A percentile compares a stretch with the other conserved stretches of the same genome.
Conservation (phyloP, 139 green algal species). For the Diplosphaera chodatii region DNA sequence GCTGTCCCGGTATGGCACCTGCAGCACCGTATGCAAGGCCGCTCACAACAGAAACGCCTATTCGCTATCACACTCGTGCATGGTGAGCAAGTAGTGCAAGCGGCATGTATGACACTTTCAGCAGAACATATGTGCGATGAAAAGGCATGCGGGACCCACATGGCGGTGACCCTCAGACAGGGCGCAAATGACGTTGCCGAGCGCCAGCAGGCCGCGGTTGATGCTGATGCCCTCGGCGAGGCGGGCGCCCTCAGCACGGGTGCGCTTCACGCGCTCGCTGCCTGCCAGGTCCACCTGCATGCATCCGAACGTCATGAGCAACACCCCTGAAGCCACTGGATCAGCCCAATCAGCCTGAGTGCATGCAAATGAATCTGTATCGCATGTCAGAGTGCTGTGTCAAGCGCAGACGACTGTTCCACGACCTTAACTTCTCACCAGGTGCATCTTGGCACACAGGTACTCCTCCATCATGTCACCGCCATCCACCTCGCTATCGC, state of each 20-base stretch:
- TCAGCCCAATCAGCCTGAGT: too few relatives aligned
- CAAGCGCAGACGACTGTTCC: too few relatives aligned
- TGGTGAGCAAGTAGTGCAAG: neutral
- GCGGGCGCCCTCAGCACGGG: conserved; percentile 74
- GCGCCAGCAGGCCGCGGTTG: conserved; percentile 83
- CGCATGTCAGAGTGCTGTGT: too few relatives aligned
- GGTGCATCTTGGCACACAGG: conserved; percentile 90
- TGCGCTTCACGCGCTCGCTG: conserved; percentile 90
- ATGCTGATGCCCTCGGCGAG: conserved; percentile 71
- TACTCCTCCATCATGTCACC: conserved; percentile 53
- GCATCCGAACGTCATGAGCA: too few relatives aligned
- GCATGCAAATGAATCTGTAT: too few relatives aligned
- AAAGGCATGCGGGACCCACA: too few relatives aligned
- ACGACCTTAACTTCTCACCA: conserved; percentile 44
- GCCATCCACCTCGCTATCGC: neutral
- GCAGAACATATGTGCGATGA: too few relatives aligned
- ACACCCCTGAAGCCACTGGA: too few relatives aligned
- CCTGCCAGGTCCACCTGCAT: conserved; percentile 75
- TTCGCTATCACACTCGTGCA: too few relatives aligned
- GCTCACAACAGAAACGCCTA: too few relatives aligned
- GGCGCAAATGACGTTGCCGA: conserved; percentile 96
- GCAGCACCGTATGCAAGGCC: too few relatives aligned
- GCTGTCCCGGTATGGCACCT: conserved; percentile 84
- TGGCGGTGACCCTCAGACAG: conserved; percentile 79
- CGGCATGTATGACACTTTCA: neutral